Evolutionary conservation across 345 rosid species (phyloP), one percentile per base, ranked within the genome.

Genomic region (Linum tenue): DNA sequence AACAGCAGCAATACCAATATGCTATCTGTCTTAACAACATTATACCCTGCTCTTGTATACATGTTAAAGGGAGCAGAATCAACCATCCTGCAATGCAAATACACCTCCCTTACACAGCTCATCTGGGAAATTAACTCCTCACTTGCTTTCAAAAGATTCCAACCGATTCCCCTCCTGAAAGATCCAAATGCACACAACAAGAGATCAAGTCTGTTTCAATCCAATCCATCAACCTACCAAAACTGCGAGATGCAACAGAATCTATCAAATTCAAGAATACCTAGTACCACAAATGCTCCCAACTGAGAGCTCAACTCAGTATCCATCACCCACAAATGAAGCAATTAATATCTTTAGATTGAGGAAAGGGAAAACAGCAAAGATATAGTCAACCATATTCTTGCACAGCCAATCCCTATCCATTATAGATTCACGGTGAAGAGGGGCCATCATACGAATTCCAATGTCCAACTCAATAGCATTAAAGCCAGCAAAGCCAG

Each of bases 131-230:
- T 84, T 17, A 92, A 58, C 69, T 90, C 94, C 82, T 88, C 97
- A 69, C 96, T 80, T 17, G 96, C 96, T 84, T 81, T 90, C 77
- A 90, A 77, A 76, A 92, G 92, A 81, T 90, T 88, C 96, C 97
- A 92, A 31, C 96, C 97, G 39, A 92, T 86, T 53, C 96, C 88
- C 68, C 77, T 82, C 94, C 98, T 92, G 83, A 58, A 69, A 68
- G 59, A 73, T 74, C 56, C 68, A 73, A 55, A 39, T 14, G 43
- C 48, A 60, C 22, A 40, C 63, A 63, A 37, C 68, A 40, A 72
- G 43, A 17, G 48, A 62, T 38, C 7, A 62, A 39, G 12, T 17
- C 5, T n/a, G 60, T 17, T 57, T 5, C 38, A 17, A 17, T 17
- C 60, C 7, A 22, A 48, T 48, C 53, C 53, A 48, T 48, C 9